Conservation (phyloP, 208 protist genomes). For the Acanthamoeba royreba region DNA sequence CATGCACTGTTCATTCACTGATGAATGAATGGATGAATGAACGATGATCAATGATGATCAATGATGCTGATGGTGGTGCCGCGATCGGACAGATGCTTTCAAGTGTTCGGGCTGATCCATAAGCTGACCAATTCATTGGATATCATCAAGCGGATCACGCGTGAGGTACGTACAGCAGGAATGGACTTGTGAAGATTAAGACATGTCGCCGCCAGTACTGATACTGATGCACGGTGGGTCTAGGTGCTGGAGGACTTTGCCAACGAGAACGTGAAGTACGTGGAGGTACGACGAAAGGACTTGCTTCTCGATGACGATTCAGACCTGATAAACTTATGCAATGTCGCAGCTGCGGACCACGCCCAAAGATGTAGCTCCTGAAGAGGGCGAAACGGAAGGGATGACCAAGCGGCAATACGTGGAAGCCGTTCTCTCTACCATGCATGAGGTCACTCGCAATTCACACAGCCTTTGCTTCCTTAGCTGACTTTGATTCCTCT, state of each 20-base stretch:
- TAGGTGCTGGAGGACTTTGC: conserved; percentile 2
- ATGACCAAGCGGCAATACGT: conserved; percentile 21
- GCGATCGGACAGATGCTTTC: neutral
- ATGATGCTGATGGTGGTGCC: neutral
- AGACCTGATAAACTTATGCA: neutral
- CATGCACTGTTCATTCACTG: too few species aligned
- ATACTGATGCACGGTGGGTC: neutral
- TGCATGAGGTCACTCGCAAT: conserved; percentile 14
- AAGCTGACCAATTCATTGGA: neutral
- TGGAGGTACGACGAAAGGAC: neutral
- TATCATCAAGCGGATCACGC: neutral
- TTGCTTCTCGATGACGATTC: neutral
- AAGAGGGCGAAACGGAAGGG: neutral
- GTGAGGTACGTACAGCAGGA: neutral
- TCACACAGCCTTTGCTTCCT: too few species aligned
- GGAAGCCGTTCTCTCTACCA: neutral
- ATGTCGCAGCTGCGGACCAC: neutral
- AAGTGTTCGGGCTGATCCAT: conserved; percentile 12
- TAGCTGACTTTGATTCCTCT: neutral
- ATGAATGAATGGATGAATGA: neutral
- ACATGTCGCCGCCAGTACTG: too few species aligned
- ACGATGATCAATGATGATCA: neutral
- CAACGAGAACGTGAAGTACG: conserved; percentile 1
- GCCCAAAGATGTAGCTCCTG: neutral
- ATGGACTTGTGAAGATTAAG: too few species aligned